Percentiles rank a stretch among this genome's conserved stretches.
Evolutionary conservation across 257 asterid species (phyloP).

Genomic region (Ajuga chamaepitys): DNA sequence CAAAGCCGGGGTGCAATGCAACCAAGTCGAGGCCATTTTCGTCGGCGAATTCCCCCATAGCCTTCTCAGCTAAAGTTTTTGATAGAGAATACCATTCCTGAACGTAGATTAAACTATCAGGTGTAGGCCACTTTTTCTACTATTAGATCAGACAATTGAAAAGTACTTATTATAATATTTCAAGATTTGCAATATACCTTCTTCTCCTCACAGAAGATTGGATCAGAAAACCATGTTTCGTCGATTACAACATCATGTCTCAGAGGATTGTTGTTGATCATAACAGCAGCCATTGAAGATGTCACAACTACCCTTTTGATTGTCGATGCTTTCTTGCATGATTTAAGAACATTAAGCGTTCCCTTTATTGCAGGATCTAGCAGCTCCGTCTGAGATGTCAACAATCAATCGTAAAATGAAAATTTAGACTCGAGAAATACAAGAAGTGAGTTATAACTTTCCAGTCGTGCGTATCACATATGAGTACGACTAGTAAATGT

Average conservation of each 20-base stretch:
- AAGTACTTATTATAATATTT: no score
- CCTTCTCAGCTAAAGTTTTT: slow-evolving; percentile 59
- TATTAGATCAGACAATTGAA: no score
- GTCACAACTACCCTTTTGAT: slow-evolving; percentile 46
- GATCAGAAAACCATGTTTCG: slow-evolving; percentile 66
- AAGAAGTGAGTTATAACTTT: no score
- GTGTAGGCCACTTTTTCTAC: no score
- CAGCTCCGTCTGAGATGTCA: slow-evolving; percentile 50
- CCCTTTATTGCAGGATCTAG: slow-evolving; percentile 66
- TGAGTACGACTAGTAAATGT: no score
- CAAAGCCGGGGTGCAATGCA: slow-evolving; percentile 47
- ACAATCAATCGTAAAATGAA: no score
- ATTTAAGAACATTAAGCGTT: slow-evolving; percentile 45
- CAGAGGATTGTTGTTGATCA: slow-evolving; percentile 12
- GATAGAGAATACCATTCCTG: slow-evolving; percentile 47
- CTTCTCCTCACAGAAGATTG: slow-evolving; percentile 34
- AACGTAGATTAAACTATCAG: no score
- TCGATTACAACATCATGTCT: slow-evolving; percentile 30
- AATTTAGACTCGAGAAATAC: no score
- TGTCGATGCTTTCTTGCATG: slow-evolving; percentile 41
- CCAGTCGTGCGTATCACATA: no score
- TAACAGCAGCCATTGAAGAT: slow-evolving; percentile 50
- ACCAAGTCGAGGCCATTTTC: slow-evolving; percentile 49
- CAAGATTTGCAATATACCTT: no score
- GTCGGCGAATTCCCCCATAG: slow-evolving; percentile 42